phyloP scores from a whole-genome alignment of 257 asterid species.

The Solanum chiquidenum region DNA sequence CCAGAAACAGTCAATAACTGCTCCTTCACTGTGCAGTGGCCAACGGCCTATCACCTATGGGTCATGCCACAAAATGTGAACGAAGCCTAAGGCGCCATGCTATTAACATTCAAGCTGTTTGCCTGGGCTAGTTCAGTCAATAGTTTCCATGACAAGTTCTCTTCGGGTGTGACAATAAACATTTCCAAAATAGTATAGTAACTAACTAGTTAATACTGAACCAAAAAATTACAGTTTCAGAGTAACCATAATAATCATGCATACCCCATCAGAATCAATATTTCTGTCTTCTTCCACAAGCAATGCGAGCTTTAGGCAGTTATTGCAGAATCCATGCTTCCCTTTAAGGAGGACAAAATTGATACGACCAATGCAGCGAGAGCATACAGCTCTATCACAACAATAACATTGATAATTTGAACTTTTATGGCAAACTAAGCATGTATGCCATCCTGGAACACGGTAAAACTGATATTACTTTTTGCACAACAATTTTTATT shows the following conservation, averaged over 20 bases:
- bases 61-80: not conserved
- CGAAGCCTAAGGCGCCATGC: not conserved
- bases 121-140: not conserved
- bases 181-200: not conserved
- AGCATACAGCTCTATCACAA: conserved; percentile 55
- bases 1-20: not conserved
- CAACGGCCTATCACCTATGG: not conserved
- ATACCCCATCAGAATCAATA: conserved; percentile 80
- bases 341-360: conserved; percentile 40
- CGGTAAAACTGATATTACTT: not conserved
- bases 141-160: not conserved
- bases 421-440: conserved; percentile 32
- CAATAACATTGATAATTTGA: conserved; percentile 51
- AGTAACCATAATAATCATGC: conserved; percentile 1
- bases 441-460: conserved; percentile 67
- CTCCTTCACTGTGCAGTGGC: not conserved
- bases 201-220: not conserved
- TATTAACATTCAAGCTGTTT: not conserved
- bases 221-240: not conserved
- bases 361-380: conserved; percentile 25
- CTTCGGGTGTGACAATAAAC: not conserved
- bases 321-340: conserved; percentile 53
- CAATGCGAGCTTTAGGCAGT: conserved; percentile 51
- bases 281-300: conserved; percentile 52
- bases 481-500: not conserved